Percentiles rank a stretch among this genome's conserved stretches.
Conservation (phyloP, 768 basidiomycete species). For the Mycena rebaudengoi region DNA sequence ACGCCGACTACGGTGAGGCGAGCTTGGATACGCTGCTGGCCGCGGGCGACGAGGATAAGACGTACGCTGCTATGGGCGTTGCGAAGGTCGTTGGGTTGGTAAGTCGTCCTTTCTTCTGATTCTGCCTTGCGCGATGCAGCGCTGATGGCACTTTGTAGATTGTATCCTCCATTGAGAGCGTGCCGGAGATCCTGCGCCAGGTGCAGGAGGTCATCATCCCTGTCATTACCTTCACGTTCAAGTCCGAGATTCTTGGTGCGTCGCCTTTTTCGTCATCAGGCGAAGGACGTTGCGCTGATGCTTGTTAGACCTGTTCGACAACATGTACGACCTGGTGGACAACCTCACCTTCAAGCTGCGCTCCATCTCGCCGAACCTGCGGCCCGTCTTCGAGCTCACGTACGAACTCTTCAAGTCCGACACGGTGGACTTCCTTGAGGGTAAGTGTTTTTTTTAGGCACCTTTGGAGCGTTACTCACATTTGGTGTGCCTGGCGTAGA, state of each 20-base stretch:
- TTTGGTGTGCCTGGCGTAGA: too few species aligned
- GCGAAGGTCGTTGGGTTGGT: constrained; percentile 87
- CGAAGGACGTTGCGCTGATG: background rate
- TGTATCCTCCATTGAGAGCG: constrained; percentile 75
- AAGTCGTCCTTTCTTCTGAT: constrained; percentile 32
- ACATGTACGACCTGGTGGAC: constrained; percentile 87
- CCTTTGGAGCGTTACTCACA: background rate
- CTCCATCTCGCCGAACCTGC: constrained; percentile 81
- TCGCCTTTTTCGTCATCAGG: constrained; percentile 5
- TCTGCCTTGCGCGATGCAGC: background rate
- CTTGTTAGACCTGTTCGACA: constrained; percentile 80
- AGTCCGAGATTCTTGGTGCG: constrained; percentile 80
- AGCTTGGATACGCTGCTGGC: constrained; percentile 65
- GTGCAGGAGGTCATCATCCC: constrained; percentile 86
- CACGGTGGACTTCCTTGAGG: constrained; percentile 88
- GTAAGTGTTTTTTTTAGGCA: constrained; percentile 49
- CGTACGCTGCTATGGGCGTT: constrained; percentile 87
- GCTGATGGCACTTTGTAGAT: constrained; percentile 54
- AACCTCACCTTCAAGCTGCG: constrained; percentile 84
- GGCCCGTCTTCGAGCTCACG: constrained; percentile 86
- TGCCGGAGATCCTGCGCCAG: constrained; percentile 77
- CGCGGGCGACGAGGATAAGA: constrained; percentile 83
- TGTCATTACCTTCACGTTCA: constrained; percentile 83
- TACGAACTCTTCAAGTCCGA: constrained; percentile 85
- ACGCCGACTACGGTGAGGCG: constrained; percentile 54